Conservation (phyloP, 805 yeast genomes). For the Ogataea trehaloabstinens region DNA sequence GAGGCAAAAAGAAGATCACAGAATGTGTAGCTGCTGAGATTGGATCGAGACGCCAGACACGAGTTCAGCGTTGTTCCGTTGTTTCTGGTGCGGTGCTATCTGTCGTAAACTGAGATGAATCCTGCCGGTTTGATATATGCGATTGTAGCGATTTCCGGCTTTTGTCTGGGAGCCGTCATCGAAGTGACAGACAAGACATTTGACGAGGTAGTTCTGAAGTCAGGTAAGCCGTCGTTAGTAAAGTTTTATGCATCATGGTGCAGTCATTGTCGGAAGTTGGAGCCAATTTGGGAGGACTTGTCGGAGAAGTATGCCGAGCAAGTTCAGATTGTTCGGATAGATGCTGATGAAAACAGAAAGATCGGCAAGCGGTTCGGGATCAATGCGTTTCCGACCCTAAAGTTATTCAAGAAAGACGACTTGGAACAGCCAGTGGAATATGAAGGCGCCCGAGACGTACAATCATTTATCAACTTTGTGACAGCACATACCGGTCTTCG, state of each 20-base stretch:
- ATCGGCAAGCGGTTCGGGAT: constrained; percentile 50
- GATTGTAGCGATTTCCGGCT: no score
- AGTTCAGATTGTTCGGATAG: constrained; percentile 43
- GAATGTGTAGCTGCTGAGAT: no score
- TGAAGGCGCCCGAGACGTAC: constrained; percentile 51
- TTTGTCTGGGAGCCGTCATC: no score
- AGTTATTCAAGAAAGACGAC: constrained; percentile 51
- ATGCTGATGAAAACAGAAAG: constrained; percentile 57
- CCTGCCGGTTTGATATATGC: no score
- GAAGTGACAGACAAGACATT: constrained; percentile 50
- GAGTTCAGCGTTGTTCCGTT: no score
- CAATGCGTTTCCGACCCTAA: constrained; percentile 65
- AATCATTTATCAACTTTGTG: constrained; percentile 50
- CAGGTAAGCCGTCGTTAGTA: constrained; percentile 71
- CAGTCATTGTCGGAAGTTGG: constrained; percentile 58
- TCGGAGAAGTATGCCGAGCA: constrained; percentile 20
- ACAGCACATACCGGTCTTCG: constrained; percentile 35
- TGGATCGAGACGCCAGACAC: no score
- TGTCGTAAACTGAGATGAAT: no score
- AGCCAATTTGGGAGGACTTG: constrained; percentile 44
- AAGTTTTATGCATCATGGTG: constrained; percentile 79
- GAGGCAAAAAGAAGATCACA: no score
- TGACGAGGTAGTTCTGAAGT: constrained; percentile 52
- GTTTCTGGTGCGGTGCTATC: no score
- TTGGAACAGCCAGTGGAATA: constrained; percentile 50